These are phyloP conservation scores for Rhytidhysteron rufulum DNA, from an alignment of 2,329 filamentous ascomycete species.

Conservation along the genomic window DNA sequence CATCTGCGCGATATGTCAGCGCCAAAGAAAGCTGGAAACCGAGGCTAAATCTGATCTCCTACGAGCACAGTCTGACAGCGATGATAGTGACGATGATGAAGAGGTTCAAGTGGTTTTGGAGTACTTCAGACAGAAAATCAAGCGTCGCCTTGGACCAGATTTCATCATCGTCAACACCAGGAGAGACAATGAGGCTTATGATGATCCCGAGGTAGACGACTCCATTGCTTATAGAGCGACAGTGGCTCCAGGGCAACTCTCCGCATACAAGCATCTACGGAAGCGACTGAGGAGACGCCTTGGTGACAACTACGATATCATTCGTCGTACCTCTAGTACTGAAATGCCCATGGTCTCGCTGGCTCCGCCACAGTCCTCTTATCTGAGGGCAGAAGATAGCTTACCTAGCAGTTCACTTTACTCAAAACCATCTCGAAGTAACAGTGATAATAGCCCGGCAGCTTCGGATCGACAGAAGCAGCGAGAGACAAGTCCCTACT, in stretches of 20 bases:
- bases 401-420: too few species aligned
- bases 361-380: neutral
- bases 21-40: neutral
- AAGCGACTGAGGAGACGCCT: slow-evolving; percentile 1
- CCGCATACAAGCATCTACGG: neutral
- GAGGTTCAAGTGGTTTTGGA: neutral
- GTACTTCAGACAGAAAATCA: neutral
- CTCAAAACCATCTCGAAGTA: too few species aligned
- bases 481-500: too few species aligned
- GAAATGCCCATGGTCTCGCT: neutral
- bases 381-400: too few species aligned
- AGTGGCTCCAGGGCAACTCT: neutral
- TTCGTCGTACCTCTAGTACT: neutral
- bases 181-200: neutral
- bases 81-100: neutral
- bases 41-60: neutral
- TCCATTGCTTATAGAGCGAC: neutral
- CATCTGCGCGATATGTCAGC: neutral
- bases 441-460: too few species aligned
- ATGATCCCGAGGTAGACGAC: neutral
- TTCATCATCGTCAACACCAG: neutral
- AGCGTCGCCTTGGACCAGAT: slow-evolving; percentile 1
- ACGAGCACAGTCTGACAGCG: neutral
- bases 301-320: slow-evolving; percentile 1
- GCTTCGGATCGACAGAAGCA: too few species aligned